A percentile compares a stretch with the other conserved stretches of the same genome.
These are phyloP conservation scores for Avena atlantica DNA, from an alignment of 176 grass and related monocot species.

Conservation along the genomic window DNA sequence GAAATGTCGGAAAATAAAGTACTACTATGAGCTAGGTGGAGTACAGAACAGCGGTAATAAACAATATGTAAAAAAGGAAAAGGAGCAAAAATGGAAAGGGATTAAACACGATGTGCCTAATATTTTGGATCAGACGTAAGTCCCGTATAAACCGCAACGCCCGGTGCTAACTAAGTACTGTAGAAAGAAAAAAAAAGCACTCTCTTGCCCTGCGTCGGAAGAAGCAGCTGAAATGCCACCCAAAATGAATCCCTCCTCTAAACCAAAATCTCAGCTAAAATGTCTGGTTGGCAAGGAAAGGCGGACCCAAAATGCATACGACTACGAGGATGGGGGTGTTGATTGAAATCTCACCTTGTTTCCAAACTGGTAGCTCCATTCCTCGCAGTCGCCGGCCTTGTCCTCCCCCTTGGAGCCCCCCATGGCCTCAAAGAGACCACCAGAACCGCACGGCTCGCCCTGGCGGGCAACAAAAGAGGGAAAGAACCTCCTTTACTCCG, in stretches of 20 bases:
- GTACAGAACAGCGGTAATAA: neutral
- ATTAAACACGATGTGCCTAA: neutral
- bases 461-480: no score
- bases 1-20: neutral
- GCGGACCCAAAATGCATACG: neutral
- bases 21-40: neutral
- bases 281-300: neutral
- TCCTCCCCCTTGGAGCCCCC: conserved; percentile 51
- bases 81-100: neutral
- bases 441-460: neutral
- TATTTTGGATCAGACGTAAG: conserved; percentile 14
- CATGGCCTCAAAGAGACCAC: conserved; percentile 22
- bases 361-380: conserved; percentile 55
- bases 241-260: neutral
- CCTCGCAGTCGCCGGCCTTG: conserved; percentile 41
- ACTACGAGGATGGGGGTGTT: neutral
- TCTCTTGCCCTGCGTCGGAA: neutral
- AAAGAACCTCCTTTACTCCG: conserved; percentile 14
- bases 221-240: neutral
- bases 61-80: neutral
- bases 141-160: neutral
- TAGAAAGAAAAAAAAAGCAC: neutral
- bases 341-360: conserved; percentile 43
- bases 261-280: neutral
- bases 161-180: neutral